Percentiles rank a stretch among this genome's conserved stretches.
phyloP scores from a whole-genome alignment of 345 rosid genomes.

The Orychophragmus violaceus region DNA sequence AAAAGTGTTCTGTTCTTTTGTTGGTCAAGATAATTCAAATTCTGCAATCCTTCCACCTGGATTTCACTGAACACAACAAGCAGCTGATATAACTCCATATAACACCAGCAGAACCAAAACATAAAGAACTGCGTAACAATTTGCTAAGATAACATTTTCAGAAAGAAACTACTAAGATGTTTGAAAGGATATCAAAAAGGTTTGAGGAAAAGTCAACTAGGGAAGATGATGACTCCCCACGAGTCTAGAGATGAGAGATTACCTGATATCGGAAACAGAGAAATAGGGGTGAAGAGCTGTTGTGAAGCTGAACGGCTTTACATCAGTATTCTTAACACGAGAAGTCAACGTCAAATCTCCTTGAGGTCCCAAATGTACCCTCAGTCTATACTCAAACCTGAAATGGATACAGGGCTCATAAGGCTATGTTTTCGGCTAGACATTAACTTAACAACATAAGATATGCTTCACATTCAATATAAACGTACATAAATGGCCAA shows the following conservation, averaged over 20 bases:
- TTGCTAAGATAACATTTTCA: neutral
- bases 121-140: neutral
- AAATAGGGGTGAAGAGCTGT: slow-evolving; percentile 84
- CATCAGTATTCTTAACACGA: slow-evolving; percentile 70
- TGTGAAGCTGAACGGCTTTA: slow-evolving; percentile 74
- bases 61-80: slow-evolving; percentile 60
- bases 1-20: slow-evolving; percentile 63
- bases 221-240: slow-evolving; percentile 21
- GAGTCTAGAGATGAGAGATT: neutral
- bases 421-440: neutral
- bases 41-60: slow-evolving; percentile 84
- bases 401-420: neutral
- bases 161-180: neutral
- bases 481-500: neutral
- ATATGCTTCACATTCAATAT: neutral
- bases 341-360: slow-evolving; percentile 78
- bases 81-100: neutral
- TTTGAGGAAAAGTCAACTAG: neutral
- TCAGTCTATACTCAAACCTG: slow-evolving; percentile 76
- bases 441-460: neutral
- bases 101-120: neutral
- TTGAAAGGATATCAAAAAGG: neutral
- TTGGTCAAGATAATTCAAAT: slow-evolving; percentile 79
- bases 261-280: slow-evolving; percentile 88
- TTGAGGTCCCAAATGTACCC: slow-evolving; percentile 54